Conservation (phyloP, 1,284 basidiomycete genomes). For the Rhizoctonia solani region DNA sequence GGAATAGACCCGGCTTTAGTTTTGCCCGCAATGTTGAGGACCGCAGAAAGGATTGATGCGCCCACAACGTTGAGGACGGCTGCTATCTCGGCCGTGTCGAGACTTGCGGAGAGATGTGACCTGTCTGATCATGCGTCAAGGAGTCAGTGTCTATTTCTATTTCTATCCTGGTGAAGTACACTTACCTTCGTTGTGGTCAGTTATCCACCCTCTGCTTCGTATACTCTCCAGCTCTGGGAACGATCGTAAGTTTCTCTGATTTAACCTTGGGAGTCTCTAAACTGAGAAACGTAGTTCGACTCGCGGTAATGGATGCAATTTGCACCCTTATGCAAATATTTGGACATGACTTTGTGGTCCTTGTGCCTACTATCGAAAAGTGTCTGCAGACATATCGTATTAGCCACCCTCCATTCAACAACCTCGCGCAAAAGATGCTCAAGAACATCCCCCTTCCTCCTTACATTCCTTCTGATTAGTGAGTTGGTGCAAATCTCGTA, state of each 20-base stretch:
- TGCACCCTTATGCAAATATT: conserved; percentile 59
- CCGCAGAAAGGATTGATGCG: conserved; percentile 56
- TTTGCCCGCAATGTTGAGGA: conserved; percentile 58
- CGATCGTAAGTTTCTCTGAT: conserved; percentile 42
- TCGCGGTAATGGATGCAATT: conserved; percentile 59
- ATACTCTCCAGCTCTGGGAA: conserved; percentile 51
- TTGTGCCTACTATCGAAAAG: conserved; percentile 62
- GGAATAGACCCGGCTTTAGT: conserved; percentile 61
- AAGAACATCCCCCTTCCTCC: conserved; percentile 57
- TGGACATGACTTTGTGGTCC: conserved; percentile 60
- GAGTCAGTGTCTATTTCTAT: conserved; percentile 39
- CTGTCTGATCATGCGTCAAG: conserved; percentile 62
- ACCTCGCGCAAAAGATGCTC: conserved; percentile 56
- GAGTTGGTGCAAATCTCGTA: conserved; percentile 36
- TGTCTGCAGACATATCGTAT: conserved; percentile 55
- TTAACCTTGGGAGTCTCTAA: background rate
- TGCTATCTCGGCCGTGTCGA: conserved; percentile 57
- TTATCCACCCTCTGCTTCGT: conserved; percentile 60
- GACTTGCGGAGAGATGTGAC: conserved; percentile 60
- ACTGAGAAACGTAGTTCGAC: conserved; percentile 44
- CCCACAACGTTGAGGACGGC: conserved; percentile 54
- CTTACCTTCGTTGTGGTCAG: background rate
- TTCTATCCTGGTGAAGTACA: background rate
- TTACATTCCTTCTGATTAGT: conserved; percentile 52
- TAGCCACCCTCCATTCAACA: conserved; percentile 55